Evolutionary conservation across 1,284 basidiomycete genomes (phyloP), one percentile per base, ranked within the genome.

Genomic region (Cryptococcus sp.): DNA sequence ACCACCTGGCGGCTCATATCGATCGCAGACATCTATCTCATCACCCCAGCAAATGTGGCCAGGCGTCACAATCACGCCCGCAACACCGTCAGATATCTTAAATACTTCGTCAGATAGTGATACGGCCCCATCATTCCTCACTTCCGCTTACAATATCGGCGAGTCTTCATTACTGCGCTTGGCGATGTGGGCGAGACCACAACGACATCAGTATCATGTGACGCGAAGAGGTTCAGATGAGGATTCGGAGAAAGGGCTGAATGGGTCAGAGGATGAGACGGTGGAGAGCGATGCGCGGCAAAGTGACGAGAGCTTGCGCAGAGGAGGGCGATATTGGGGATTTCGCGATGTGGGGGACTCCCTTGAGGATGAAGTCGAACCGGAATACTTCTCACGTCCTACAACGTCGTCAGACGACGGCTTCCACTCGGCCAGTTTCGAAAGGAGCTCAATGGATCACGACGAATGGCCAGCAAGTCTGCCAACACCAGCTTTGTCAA

Each of bases 401-500:
- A 65, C 71, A 4, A 69, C 71, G 5, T 66, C 75, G 15, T 68
- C 73, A 30, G 65, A 69, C 19, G 43, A 61, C 38, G 45, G 63
- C 25, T 51, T 20, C n/a, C 41, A 50, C n/a, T n/a, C 49, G 52
- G 50, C 60, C 3, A 60, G 64, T n/a, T 67, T 63, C 42, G 59
- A 57, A 23, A 27, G 23, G 8, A 60, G 61, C 15, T 42, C 67
- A 16, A 43, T 45, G 13, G 11, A 22, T 10, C 38, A 49, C 13
- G 50, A 47, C 19, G 40, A 20, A 5, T 23, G 19, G 17, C 53
- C 62, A 4, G 58, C 61, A 3, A 61, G 67, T 6, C 59, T 80
- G 5, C 78, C 78, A 5, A 80, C 78, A 1, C 78, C 78, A 2
- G 76, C 78, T 0, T 60, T 80, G 10, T 78, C 77, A 0, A 54